These are phyloP conservation scores for Blastobotrys buckinghamii DNA, from an alignment of 1,139 yeast genomes.

Conservation along the genomic window DNA sequence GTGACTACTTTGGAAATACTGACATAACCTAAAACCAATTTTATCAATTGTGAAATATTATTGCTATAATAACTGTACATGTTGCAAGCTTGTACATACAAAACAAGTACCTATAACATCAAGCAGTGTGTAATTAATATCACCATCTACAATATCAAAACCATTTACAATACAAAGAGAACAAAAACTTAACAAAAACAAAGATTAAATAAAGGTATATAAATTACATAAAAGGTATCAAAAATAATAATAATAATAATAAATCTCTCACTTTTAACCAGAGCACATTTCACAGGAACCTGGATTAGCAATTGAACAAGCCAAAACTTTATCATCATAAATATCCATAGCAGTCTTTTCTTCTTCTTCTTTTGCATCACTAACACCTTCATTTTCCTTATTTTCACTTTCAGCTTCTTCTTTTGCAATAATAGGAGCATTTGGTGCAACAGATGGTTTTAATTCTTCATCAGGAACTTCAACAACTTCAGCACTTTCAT, in stretches of 20 bases:
- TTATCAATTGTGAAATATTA: too few relatives aligned
- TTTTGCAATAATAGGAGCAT: constrained; percentile 12
- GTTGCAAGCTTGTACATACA: too few relatives aligned
- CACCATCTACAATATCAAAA: too few relatives aligned
- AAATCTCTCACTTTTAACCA: constrained; percentile 60
- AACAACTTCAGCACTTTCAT: not conserved
- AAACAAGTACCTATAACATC: too few relatives aligned
- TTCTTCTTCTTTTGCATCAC: constrained; percentile 7
- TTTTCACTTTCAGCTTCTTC: not conserved
- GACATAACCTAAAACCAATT: too few relatives aligned
- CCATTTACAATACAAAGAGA: too few relatives aligned
- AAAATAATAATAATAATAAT: too few relatives aligned
- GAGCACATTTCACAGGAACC: constrained; percentile 99
- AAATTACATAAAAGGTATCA: constrained; percentile 1
- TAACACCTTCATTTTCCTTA: not conserved
- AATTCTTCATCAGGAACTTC: not conserved
- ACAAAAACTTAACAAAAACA: too few relatives aligned
- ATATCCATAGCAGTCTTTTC: constrained; percentile 51
- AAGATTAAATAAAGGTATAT: not conserved
- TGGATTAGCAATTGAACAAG: constrained; percentile 95
- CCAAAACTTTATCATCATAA: constrained; percentile 86
- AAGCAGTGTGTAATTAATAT: too few relatives aligned
- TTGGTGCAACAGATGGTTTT: not conserved
- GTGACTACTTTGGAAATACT: too few relatives aligned
- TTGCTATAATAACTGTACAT: too few relatives aligned